Base-by-base conservation (phyloP, 2,329 filamentous ascomycete genomes). In the Penicillium sp. region DNA sequence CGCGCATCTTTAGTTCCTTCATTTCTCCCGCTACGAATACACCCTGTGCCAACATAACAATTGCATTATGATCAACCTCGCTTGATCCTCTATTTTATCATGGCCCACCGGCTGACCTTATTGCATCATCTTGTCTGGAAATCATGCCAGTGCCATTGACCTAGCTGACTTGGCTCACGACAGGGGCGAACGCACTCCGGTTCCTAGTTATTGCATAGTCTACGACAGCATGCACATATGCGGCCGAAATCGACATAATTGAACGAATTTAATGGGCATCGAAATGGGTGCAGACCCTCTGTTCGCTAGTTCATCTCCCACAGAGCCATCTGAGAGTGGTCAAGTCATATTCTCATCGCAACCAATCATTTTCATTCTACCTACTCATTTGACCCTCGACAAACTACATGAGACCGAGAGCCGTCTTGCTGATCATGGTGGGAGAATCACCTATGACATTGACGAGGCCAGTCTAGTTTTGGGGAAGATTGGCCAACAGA, bases 381-480 rank as follows among this genome's bases (percentile, higher is more conserved):
- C 82, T 1, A 81, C 84, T 3, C 86, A 89, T 61, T 74, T 95
- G 23, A 70, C 76, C 1, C 68, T 78, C 1, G 77, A 83, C 6
- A 79, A 85, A 52, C 71, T 87, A 8, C 79, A 83, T 40, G 67
- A 76, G 26, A 64, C 88, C 10, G 84, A 89, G 62, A 77, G 82
- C 20, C 76, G 76, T 18, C 78, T 94, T 8, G 73, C 77, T 3
- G 61, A 66, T 6, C 66, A 69, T 43, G 70, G 71, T 42, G 81
- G 78, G 5, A 77, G 75, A 0, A 64, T 93, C 43, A 91, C 87
- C 0, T 84, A 85, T 48, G 80, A 91, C 64, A 73, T 85, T 42
- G 73, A 75, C 11, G 85, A 91, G 65, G 89, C 89, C 0, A 75
- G 79, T 4, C 67, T 96, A 3, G 74, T 95, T 1, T 65, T 97